Evolutionary conservation across 768 basidiomycete genomes (phyloP).

Genomic region (Scleroderma citrinum): DNA sequence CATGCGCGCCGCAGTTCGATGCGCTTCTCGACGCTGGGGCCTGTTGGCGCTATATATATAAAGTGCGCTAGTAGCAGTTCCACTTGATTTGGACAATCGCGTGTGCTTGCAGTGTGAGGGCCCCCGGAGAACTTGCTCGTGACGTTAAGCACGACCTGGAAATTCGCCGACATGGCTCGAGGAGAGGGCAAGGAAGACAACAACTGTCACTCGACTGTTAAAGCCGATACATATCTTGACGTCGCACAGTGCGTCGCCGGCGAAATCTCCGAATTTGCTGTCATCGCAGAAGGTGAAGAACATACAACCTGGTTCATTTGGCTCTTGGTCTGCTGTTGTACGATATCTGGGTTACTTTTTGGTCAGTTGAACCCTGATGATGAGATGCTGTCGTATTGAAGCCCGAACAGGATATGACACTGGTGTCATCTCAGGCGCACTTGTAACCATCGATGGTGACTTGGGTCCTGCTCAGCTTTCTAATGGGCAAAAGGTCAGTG

Average conservation of each 20-base stretch:
- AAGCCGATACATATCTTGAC: conserved; percentile 10
- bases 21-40: too few species aligned
- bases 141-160: too few species aligned
- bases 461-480: conserved; percentile 53
- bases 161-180: too few species aligned
- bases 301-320: conserved; percentile 69
- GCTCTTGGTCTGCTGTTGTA: conserved; percentile 69
- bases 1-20: too few species aligned
- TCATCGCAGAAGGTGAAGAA: conserved; percentile 61
- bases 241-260: conserved; percentile 23
- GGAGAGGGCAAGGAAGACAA: too few species aligned
- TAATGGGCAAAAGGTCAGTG: conserved; percentile 54
- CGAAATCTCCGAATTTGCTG: conserved; percentile 54
- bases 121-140: too few species aligned
- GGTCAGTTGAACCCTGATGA: conserved; percentile 37
- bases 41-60: background rate
- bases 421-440: conserved; percentile 74
- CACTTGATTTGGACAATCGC: too few species aligned
- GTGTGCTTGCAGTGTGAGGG: too few species aligned
- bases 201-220: background rate
- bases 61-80: background rate
- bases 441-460: conserved; percentile 66
- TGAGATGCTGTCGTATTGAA: background rate
- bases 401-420: conserved; percentile 63
- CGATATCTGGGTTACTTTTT: conserved; percentile 71